phyloP scores from a whole-genome alignment of 2,329 filamentous ascomycete genomes.

The Myriosclerotinia duriaeana region DNA sequence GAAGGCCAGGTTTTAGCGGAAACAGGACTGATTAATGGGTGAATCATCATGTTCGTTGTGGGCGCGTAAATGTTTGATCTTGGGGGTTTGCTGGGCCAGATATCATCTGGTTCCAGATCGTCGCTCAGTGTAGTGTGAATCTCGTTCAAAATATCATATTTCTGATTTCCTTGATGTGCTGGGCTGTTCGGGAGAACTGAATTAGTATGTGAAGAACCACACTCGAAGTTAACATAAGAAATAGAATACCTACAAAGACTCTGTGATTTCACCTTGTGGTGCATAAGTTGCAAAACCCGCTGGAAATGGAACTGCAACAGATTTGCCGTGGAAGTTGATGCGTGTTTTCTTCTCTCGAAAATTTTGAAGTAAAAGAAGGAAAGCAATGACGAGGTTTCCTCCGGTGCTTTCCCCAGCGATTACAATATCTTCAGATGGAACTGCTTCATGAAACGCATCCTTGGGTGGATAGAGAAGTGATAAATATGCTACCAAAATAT shows the following conservation, averaged over 20 bases:
- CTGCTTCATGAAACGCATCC: conserved; percentile 9
- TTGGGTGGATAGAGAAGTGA: conserved; percentile 6
- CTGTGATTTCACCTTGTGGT: not conserved
- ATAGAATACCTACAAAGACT: conserved; percentile 2
- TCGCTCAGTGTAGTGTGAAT: not conserved
- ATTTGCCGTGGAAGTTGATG: not conserved
- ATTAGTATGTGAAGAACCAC: not conserved
- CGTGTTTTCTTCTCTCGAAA: not conserved
- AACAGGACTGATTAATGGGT: conserved; percentile 1
- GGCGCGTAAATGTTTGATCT: conserved; percentile 3
- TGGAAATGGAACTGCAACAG: not conserved
- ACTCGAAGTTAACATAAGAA: not conserved
- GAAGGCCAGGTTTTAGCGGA: conserved; percentile 4
- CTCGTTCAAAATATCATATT: not conserved
- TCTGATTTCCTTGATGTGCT: conserved; percentile 1
- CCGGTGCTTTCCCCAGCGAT: conserved; percentile 9
- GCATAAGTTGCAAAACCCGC: conserved; percentile 4
- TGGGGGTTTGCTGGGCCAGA: conserved; percentile 8
- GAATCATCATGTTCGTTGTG: not conserved
- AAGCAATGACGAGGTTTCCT: not conserved
- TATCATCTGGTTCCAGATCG: not conserved
- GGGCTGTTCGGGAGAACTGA: not conserved
- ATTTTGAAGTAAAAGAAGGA: conserved; percentile 3
- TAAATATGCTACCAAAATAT: conserved; percentile 14
- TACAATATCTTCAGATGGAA: not conserved